Evolutionary conservation across 2,329 filamentous ascomycete genomes (phyloP).

Genomic region (Paracoccidioides lutzii): DNA sequence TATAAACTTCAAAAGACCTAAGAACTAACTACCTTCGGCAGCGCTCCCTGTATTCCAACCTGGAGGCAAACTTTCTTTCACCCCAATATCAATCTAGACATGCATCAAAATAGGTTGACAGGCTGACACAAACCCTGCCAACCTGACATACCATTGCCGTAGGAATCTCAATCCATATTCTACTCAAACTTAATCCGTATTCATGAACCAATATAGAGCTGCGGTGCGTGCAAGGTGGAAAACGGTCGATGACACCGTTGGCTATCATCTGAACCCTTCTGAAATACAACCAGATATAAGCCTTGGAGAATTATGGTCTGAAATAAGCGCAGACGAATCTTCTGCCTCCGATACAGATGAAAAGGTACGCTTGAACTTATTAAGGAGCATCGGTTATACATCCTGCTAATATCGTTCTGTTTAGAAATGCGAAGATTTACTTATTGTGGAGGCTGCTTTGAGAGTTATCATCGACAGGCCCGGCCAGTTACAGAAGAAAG

Average conservation of each 20-base stretch:
- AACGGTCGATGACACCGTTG: background rate
- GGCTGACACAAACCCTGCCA: background rate
- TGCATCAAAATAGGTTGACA: background rate
- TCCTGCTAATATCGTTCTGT: background rate
- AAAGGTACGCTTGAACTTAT: slow-evolving; percentile 14
- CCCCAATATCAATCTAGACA: too few species aligned
- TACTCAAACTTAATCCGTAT: background rate
- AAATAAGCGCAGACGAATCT: slow-evolving; percentile 17
- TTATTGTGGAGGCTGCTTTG: slow-evolving; percentile 17
- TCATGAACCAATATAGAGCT: slow-evolving; percentile 8
- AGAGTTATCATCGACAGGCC: slow-evolving; percentile 8
- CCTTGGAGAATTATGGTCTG: slow-evolving; percentile 17
- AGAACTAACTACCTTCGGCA: too few species aligned
- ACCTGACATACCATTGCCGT: background rate
- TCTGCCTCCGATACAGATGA: slow-evolving; percentile 6
- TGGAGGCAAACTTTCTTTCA: too few species aligned
- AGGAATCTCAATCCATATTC: background rate
- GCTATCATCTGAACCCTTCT: background rate
- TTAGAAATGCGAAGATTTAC: slow-evolving; percentile 23
- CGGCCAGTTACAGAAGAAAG: slow-evolving; percentile 12
- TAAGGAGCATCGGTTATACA: background rate
- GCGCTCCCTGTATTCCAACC: too few species aligned
- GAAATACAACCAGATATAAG: slow-evolving; percentile 1
- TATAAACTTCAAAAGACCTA: too few species aligned
- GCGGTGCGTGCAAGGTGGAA: slow-evolving; percentile 5